A percentile compares a stretch with the other conserved stretches of the same genome.
Evolutionary conservation across 2,329 filamentous ascomycete species (phyloP).

Genomic region (Davidsoniella eucalypti): DNA sequence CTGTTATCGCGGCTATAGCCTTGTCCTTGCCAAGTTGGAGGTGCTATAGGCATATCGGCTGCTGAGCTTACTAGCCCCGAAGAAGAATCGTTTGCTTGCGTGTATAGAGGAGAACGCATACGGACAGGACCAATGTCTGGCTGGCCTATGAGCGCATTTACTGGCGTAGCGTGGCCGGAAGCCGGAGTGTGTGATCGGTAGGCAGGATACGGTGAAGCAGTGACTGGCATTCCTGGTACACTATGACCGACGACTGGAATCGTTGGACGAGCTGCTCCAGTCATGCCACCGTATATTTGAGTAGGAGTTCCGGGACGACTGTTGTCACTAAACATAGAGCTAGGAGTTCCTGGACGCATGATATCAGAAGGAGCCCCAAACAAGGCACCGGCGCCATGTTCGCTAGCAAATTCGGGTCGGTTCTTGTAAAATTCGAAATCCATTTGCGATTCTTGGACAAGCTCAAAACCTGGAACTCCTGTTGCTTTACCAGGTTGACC

Average conservation of each 20-base stretch:
- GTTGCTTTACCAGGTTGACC: constrained; percentile 30
- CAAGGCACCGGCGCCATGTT: constrained; percentile 52
- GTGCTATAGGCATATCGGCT: constrained; percentile 31
- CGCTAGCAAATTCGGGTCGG: constrained; percentile 69
- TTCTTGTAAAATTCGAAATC: constrained; percentile 91
- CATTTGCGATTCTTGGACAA: constrained; percentile 71
- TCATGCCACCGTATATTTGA: constrained; percentile 16
- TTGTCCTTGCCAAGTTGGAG: constrained; percentile 20
- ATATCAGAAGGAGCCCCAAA: constrained; percentile 45
- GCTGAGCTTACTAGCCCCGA: constrained; percentile 36
- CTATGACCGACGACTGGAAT: constrained; percentile 6
- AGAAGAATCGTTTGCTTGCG: constrained; percentile 35
- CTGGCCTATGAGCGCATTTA: constrained; percentile 11
- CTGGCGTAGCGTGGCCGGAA: constrained; percentile 9
- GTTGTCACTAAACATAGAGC: constrained; percentile 29
- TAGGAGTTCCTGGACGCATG: constrained; percentile 44
- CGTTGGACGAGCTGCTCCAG: constrained; percentile 10
- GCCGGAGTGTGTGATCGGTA: constrained; percentile 14
- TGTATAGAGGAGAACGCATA: constrained; percentile 32
- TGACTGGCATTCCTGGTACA: constrained; percentile 4
- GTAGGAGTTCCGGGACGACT: constrained; percentile 34
- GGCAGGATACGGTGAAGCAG: constrained; percentile 11
- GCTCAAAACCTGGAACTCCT: constrained; percentile 60
- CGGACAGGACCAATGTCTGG: constrained; percentile 16
- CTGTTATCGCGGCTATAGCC: constrained; percentile 18